Conservation (phyloP, 2,329 filamentous ascomycete genomes). For the Cladosporium sphaerospermum region DNA sequence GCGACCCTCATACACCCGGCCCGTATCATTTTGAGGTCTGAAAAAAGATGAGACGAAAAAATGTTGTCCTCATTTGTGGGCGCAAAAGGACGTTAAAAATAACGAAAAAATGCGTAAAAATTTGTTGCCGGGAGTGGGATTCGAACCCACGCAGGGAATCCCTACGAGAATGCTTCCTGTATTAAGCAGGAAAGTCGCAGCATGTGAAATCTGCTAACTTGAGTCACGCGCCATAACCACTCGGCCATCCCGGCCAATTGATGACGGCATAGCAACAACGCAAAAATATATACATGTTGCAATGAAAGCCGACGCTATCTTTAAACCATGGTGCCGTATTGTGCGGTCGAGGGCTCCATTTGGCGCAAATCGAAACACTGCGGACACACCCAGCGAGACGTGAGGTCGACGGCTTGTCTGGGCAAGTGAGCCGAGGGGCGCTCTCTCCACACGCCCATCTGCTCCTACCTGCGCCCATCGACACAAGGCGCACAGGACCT, state of each 20-base stretch:
- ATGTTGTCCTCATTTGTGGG: neutral
- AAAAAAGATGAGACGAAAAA: neutral
- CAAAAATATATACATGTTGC: no score
- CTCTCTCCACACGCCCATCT: no score
- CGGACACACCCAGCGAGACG: no score
- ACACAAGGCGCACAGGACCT: no score
- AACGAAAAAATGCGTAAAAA: constrained; percentile 20
- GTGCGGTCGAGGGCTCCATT: no score
- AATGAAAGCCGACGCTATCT: no score
- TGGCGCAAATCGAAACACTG: no score
- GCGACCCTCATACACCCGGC: no score
- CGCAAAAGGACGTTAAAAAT: neutral
- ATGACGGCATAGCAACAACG: neutral
- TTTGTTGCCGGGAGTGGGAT: constrained; percentile 20
- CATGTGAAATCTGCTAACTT: constrained; percentile 13
- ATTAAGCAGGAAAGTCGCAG: constrained; percentile 18
- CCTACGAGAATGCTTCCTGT: constrained; percentile 27
- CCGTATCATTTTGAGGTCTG: neutral
- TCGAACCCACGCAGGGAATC: constrained; percentile 29
- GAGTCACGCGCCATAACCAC: constrained; percentile 33
- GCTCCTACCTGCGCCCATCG: no score
- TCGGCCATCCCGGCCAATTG: constrained; percentile 5
- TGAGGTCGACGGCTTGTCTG: no score
- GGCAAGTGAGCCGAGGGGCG: no score
- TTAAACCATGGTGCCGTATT: no score